Percentiles rank a stretch among this genome's conserved stretches.
These are phyloP conservation scores for Microsporum ferrugineum DNA, from an alignment of 2,329 filamentous ascomycete genomes.

Conservation along the genomic window DNA sequence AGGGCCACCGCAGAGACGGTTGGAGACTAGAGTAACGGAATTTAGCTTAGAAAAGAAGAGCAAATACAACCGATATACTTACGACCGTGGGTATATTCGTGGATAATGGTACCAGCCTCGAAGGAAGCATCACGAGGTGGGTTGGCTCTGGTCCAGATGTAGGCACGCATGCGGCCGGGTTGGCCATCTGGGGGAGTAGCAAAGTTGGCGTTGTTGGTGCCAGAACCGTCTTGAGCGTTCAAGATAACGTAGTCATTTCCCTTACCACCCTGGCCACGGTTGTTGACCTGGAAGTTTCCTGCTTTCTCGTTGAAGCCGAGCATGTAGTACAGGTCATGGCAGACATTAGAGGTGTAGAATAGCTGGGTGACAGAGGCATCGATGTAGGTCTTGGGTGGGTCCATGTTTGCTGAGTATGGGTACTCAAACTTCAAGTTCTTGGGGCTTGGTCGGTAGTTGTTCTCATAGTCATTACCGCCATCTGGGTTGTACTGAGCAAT, in stretches of 20 bases:
- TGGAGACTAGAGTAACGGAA: constrained; percentile 9
- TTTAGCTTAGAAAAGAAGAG: background rate
- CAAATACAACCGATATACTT: constrained; percentile 1
- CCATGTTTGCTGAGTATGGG: constrained; percentile 8
- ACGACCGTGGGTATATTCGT: constrained; percentile 13
- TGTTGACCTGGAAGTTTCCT: constrained; percentile 11
- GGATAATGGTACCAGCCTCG: constrained; percentile 12
- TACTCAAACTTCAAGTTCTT: constrained; percentile 9
- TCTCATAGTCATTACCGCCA: constrained; percentile 10
- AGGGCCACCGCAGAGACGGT: constrained; percentile 12
- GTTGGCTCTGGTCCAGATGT: constrained; percentile 10
- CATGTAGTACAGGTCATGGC: constrained; percentile 10
- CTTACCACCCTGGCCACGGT: constrained; percentile 9
- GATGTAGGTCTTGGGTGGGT: constrained; percentile 7
- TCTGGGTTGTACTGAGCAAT: constrained; percentile 12
- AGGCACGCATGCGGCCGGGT: constrained; percentile 13
- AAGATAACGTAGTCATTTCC: constrained; percentile 11
- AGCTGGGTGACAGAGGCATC: constrained; percentile 12
- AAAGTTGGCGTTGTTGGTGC: constrained; percentile 13
- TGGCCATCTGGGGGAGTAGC: constrained; percentile 13
- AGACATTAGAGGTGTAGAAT: constrained; percentile 12
- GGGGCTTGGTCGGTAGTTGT: constrained; percentile 12
- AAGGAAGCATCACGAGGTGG: constrained; percentile 11
- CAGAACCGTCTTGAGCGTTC: constrained; percentile 12
- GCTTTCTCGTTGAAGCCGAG: constrained; percentile 12